A percentile compares a stretch with the other conserved stretches of the same genome.
These are phyloP conservation scores for Mycena alexandri DNA, from an alignment of 768 basidiomycete genomes.

Conservation along the genomic window DNA sequence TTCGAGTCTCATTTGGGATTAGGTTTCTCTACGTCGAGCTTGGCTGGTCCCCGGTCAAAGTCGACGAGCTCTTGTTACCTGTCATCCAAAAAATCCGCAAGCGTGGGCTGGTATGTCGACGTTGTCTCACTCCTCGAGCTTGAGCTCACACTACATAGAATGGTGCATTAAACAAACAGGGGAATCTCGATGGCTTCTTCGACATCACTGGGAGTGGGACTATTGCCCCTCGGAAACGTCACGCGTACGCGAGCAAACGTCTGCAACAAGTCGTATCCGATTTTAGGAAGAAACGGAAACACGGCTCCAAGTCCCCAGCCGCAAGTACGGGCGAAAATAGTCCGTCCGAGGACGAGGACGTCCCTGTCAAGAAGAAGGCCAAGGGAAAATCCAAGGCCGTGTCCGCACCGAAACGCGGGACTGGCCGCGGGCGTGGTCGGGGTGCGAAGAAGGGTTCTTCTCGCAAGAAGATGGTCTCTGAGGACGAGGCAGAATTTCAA, in stretches of 20 bases:
- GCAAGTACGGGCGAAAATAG: slow-evolving; percentile 27
- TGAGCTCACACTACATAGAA: slow-evolving; percentile 52
- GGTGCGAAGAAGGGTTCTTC: slow-evolving; percentile 35
- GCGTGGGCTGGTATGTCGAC: slow-evolving; percentile 72
- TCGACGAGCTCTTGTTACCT: slow-evolving; percentile 91
- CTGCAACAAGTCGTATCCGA: slow-evolving; percentile 89
- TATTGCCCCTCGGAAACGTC: slow-evolving; percentile 81
- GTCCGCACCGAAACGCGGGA: slow-evolving; percentile 7
- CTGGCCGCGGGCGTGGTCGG: slow-evolving; percentile 13
- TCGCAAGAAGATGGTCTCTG: slow-evolving; percentile 32
- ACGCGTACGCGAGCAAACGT: slow-evolving; percentile 88
- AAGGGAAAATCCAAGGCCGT: slow-evolving; percentile 27
- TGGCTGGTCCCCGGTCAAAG: slow-evolving; percentile 84
- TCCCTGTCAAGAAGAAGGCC: slow-evolving; percentile 22
- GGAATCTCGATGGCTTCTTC: slow-evolving; percentile 81
- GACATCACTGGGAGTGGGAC: slow-evolving; percentile 78
- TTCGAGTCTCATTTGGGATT: slow-evolving; percentile 30
- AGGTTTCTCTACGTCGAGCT: slow-evolving; percentile 85
- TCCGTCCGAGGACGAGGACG: slow-evolving; percentile 45
- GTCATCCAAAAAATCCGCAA: slow-evolving; percentile 92
- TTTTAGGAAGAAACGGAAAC: slow-evolving; percentile 72
- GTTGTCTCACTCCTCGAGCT: slow-evolving; percentile 1
- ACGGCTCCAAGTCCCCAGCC: slow-evolving; percentile 42
- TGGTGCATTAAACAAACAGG: slow-evolving; percentile 80
- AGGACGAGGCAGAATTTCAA: slow-evolving; percentile 45